A percentile compares a stretch with the other conserved stretches of the same genome.
phyloP scores from a whole-genome alignment of 176 grass and related monocot species.

The Avena insularis region DNA sequence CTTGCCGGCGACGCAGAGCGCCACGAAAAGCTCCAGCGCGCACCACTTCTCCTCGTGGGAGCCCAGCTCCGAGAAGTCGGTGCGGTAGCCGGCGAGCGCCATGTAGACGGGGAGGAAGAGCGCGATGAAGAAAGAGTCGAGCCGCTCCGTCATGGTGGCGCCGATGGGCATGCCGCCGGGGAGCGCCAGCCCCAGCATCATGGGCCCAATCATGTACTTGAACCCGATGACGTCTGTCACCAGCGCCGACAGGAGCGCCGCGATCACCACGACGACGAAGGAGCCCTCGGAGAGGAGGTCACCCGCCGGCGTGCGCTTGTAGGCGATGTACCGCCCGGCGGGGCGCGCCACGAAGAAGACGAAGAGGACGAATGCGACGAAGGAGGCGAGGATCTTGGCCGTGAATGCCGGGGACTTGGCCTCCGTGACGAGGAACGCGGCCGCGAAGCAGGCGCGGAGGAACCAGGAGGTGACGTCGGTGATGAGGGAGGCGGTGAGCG shows the following conservation, averaged over 20 bases:
- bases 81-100: conserved; percentile 72
- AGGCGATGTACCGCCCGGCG: conserved; percentile 34
- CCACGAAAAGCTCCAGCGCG: conserved; percentile 69
- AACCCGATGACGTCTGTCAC: conserved; percentile 70
- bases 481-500: conserved; percentile 70
- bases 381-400: conserved; percentile 42
- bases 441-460: conserved; percentile 40
- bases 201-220: conserved; percentile 67
- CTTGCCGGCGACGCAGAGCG: conserved; percentile 64
- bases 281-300: conserved; percentile 52
- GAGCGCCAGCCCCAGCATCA: conserved; percentile 70
- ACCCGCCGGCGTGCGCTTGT: conserved; percentile 48
- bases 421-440: conserved; percentile 22
- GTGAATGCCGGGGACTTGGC: conserved; percentile 36
- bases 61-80: conserved; percentile 58
- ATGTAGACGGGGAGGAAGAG: conserved; percentile 74
- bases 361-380: conserved; percentile 48
- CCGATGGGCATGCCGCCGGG: conserved; percentile 85
- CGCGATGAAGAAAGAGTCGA: conserved; percentile 76
- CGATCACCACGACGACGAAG: conserved; percentile 64
- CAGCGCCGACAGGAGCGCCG: conserved; percentile 58
- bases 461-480: conserved; percentile 69
- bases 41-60: conserved; percentile 43
- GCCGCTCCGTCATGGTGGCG: conserved; percentile 70
- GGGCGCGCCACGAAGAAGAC: conserved; percentile 53